These are phyloP conservation scores for Tetrastigma voinierianum DNA, from an alignment of 164 flowering plant genomes.

Conservation along the genomic window DNA sequence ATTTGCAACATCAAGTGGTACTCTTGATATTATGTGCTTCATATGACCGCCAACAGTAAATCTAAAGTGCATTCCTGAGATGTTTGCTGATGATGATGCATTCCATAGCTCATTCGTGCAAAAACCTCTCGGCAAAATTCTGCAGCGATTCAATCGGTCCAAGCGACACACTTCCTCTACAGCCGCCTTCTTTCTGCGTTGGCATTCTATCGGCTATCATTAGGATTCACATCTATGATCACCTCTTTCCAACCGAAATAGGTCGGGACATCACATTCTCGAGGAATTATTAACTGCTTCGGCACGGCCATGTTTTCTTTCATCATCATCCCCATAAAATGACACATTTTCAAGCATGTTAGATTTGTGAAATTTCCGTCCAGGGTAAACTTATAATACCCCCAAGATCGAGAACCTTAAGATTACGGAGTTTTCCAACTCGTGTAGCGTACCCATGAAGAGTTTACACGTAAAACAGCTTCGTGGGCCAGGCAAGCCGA, in stretches of 20 bases:
- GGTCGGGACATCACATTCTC: neutral
- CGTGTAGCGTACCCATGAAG: conserved; percentile 8
- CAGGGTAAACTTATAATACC: conserved; percentile 15
- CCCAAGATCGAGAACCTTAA: conserved; percentile 24
- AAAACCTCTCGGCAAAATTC: too few relatives aligned
- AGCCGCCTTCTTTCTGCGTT: too few relatives aligned
- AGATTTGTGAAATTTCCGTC: conserved; percentile 6
- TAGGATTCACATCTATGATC: conserved; percentile 5
- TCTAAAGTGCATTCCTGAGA: too few relatives aligned
- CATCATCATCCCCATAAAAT: conserved; percentile 2
- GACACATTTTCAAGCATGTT: conserved; percentile 13
- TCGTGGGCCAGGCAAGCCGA: conserved; percentile 7
- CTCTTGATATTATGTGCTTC: neutral
- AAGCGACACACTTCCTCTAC: conserved; percentile 7
- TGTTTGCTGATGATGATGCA: too few relatives aligned
- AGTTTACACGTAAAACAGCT: conserved; percentile 13
- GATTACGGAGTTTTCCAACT: conserved; percentile 16
- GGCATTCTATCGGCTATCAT: too few relatives aligned
- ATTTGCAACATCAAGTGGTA: neutral
- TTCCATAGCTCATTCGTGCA: too few relatives aligned
- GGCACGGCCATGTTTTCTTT: too few relatives aligned
- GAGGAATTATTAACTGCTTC: too few relatives aligned
- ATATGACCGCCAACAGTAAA: conserved; percentile 11
- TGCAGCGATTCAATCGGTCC: neutral
- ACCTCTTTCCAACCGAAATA: neutral